Evolutionary conservation across 495 filamentous ascomycete species (phyloP).

Genomic region (Aspergillus egyptiacus): DNA sequence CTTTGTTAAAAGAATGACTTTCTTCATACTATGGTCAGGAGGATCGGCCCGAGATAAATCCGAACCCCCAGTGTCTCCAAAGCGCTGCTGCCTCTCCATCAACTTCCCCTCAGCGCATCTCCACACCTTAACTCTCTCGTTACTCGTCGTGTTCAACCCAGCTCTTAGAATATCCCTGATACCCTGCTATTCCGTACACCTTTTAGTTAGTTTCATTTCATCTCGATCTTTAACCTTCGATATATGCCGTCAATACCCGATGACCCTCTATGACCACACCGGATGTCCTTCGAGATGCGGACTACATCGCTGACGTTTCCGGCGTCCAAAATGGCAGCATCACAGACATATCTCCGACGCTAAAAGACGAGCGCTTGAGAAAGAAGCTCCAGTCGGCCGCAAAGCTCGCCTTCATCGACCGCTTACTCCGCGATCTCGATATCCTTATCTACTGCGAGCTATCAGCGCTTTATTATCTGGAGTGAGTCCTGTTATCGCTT

Average conservation of each 20-base stretch:
- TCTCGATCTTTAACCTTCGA: too few relatives aligned
- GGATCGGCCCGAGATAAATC: too few relatives aligned
- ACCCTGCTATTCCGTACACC: too few relatives aligned
- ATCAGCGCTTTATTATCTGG: slow-evolving; percentile 82
- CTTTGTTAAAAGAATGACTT: too few relatives aligned
- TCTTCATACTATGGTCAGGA: too few relatives aligned
- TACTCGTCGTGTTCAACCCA: too few relatives aligned
- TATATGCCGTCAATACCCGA: slow-evolving; percentile 31
- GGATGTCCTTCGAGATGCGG: slow-evolving; percentile 47
- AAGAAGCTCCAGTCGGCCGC: slow-evolving; percentile 33
- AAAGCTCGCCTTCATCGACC: slow-evolving; percentile 57
- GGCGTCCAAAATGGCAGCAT: slow-evolving; percentile 35
- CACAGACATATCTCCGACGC: slow-evolving; percentile 13
- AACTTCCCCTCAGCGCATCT: too few relatives aligned
- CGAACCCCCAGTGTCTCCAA: too few relatives aligned
- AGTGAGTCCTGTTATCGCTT: slow-evolving; percentile 49
- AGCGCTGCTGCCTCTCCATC: too few relatives aligned
- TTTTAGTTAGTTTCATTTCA: too few relatives aligned
- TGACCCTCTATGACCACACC: slow-evolving; percentile 49
- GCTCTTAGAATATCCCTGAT: background rate
- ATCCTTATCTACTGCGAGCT: slow-evolving; percentile 76
- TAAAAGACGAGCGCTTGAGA: slow-evolving; percentile 29
- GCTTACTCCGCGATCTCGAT: slow-evolving; percentile 68
- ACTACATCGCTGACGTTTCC: slow-evolving; percentile 48
- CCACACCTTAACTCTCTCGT: too few relatives aligned